Conservation (phyloP, 1,139 yeast genomes). For the Geotrichum macrosporum region DNA sequence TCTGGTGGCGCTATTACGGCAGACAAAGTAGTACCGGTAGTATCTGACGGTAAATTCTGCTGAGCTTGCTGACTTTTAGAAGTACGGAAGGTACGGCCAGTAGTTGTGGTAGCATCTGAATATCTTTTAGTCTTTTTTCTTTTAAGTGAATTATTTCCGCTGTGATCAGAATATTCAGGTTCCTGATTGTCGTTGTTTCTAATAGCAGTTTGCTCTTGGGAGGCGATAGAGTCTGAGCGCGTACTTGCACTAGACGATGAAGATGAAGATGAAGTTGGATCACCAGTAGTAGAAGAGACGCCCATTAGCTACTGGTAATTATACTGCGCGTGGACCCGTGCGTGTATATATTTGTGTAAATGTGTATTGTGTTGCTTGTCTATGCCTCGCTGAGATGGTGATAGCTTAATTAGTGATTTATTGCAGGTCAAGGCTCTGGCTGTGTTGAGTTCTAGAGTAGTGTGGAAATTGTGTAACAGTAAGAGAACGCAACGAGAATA, state of each 20-base stretch:
- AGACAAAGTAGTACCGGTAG: no score
- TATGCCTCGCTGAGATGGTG: no score
- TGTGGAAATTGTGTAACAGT: no score
- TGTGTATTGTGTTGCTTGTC: no score
- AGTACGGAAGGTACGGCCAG: not conserved
- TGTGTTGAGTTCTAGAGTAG: no score
- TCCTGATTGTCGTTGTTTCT: not conserved
- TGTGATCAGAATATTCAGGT: not conserved
- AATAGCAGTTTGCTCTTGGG: not conserved
- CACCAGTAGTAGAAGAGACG: conserved; percentile 2
- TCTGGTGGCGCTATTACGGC: no score
- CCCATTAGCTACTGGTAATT: not conserved
- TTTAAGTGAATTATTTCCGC: conserved; percentile 6
- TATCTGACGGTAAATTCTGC: no score
- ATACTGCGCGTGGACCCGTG: not conserved
- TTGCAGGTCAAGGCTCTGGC: no score
- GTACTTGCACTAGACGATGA: not conserved
- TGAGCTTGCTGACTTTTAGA: not conserved
- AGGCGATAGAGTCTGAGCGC: not conserved
- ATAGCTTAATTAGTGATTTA: no score
- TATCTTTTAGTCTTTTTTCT: conserved; percentile 4
- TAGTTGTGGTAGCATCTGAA: not conserved
- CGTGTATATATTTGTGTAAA: not conserved
- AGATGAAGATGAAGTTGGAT: no score
- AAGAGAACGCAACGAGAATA: no score